phyloP scores from a whole-genome alignment of 768 basidiomycete genomes.

The Cystofilobasidium macerans region DNA sequence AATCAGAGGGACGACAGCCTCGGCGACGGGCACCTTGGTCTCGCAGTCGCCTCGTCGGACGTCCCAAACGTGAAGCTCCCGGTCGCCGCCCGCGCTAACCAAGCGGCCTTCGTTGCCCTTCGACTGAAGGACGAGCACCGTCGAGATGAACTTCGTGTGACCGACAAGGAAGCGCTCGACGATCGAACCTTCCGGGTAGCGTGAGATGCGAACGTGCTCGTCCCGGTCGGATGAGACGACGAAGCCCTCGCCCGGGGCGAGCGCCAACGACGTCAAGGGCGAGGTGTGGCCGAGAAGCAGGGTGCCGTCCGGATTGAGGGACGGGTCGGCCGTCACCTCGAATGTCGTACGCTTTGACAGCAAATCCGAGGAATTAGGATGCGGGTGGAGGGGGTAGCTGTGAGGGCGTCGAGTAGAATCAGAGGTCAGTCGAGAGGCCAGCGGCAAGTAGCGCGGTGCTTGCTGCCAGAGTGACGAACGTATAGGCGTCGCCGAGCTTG shows the following conservation, averaged over 20 bases:
- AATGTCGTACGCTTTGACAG: slow-evolving; percentile 28
- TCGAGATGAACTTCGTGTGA: slow-evolving; percentile 41
- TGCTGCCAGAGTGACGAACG: slow-evolving; percentile 40
- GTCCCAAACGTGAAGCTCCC: slow-evolving; percentile 23
- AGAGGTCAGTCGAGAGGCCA: too few relatives aligned
- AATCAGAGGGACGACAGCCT: slow-evolving; percentile 29
- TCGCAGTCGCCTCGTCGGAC: slow-evolving; percentile 28
- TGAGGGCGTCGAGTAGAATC: background rate
- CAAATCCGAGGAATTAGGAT: slow-evolving; percentile 29
- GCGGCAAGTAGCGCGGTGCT: background rate
- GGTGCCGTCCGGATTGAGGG: slow-evolving; percentile 37
- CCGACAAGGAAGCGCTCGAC: slow-evolving; percentile 83
- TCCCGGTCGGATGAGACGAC: slow-evolving; percentile 88
- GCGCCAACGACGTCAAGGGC: slow-evolving; percentile 60
- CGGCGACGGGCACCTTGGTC: slow-evolving; percentile 27
- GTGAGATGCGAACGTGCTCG: slow-evolving; percentile 84
- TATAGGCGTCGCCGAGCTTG: slow-evolving; percentile 90
- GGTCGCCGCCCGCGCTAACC: slow-evolving; percentile 5
- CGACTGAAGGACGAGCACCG: background rate
- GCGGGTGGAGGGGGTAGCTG: slow-evolving; percentile 54
- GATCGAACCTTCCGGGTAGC: slow-evolving; percentile 73
- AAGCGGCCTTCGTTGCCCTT: background rate
- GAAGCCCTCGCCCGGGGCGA: slow-evolving; percentile 53
- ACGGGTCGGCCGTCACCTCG: slow-evolving; percentile 32
- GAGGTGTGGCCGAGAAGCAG: slow-evolving; percentile 58